phyloP scores from a whole-genome alignment of 352 stramenopile species.

The Globisporangium uncinulatum region DNA sequence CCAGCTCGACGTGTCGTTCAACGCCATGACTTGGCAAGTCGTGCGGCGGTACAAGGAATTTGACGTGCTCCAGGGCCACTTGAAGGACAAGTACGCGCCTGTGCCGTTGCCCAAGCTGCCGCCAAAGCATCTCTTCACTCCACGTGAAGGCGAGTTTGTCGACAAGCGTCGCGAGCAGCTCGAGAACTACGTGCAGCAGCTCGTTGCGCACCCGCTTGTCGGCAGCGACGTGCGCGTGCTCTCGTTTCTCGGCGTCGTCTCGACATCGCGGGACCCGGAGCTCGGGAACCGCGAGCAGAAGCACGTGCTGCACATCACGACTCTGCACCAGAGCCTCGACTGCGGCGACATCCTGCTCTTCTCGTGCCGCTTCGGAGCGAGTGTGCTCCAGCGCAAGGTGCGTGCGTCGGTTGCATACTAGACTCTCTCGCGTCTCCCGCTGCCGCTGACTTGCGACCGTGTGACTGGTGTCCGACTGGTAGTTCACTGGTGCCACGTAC shows the following conservation, averaged over 20 bases:
- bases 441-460: neutral
- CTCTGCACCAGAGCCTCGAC: constrained; percentile 59
- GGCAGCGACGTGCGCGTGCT: constrained; percentile 62
- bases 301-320: constrained; percentile 67
- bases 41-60: constrained; percentile 69
- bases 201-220: constrained; percentile 40
- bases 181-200: constrained; percentile 52
- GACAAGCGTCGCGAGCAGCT: constrained; percentile 52
- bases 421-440: neutral
- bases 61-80: constrained; percentile 23
- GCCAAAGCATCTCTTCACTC: constrained; percentile 64
- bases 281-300: constrained; percentile 59
- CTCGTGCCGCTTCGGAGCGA: constrained; percentile 71
- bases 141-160: constrained; percentile 58
- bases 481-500: constrained; percentile 74
- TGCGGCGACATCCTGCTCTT: constrained; percentile 81
- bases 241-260: constrained; percentile 74
- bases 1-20: constrained; percentile 63
- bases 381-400: constrained; percentile 76
- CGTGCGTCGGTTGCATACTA: neutral
- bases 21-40: constrained; percentile 65
- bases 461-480: neutral
- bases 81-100: constrained; percentile 36
- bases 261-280: constrained; percentile 53
- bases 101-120: constrained; percentile 39